Evolutionary conservation across 108 stramenopile genomes (phyloP).

Genomic region (Fragilaria crotonensis): DNA sequence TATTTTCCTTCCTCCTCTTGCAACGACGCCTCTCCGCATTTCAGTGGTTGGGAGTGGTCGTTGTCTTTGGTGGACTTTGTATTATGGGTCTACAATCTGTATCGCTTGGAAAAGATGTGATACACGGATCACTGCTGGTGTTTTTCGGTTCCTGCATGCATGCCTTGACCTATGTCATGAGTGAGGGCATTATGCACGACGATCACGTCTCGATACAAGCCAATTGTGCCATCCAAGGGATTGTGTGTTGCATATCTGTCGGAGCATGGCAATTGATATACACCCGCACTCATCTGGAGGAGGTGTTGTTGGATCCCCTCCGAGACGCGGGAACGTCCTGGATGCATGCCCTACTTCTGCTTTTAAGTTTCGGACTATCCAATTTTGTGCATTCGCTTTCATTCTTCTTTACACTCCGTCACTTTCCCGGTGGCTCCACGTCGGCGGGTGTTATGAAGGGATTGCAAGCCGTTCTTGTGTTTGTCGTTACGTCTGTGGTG

Average conservation of each 20-base stretch:
- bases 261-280: constrained; percentile 65
- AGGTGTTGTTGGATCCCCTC: constrained; percentile 43
- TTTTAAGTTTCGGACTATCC: constrained; percentile 27
- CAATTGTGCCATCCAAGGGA: constrained; percentile 69
- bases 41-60: constrained; percentile 52
- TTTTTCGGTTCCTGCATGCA: constrained; percentile 56
- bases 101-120: constrained; percentile 32
- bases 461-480: constrained; percentile 74
- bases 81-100: constrained; percentile 43
- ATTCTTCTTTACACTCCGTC: constrained; percentile 56
- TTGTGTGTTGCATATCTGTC: constrained; percentile 30
- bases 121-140: constrained; percentile 41
- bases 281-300: constrained; percentile 44
- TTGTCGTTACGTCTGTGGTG: constrained; percentile 42
- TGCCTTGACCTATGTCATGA: constrained; percentile 56
- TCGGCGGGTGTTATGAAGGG: constrained; percentile 81
- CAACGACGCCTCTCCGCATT: constrained; percentile 23
- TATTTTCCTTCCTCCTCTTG: constrained; percentile 49
- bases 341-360: constrained; percentile 14
- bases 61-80: constrained; percentile 57
- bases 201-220: constrained; percentile 38
- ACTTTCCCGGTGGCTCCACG: constrained; percentile 69
- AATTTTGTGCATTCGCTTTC: constrained; percentile 61
- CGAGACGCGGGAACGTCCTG: constrained; percentile 40
- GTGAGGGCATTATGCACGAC: constrained; percentile 49